phyloP scores from a whole-genome alignment of 257 asterid species.

The Fraxinus pennsylvanica region DNA sequence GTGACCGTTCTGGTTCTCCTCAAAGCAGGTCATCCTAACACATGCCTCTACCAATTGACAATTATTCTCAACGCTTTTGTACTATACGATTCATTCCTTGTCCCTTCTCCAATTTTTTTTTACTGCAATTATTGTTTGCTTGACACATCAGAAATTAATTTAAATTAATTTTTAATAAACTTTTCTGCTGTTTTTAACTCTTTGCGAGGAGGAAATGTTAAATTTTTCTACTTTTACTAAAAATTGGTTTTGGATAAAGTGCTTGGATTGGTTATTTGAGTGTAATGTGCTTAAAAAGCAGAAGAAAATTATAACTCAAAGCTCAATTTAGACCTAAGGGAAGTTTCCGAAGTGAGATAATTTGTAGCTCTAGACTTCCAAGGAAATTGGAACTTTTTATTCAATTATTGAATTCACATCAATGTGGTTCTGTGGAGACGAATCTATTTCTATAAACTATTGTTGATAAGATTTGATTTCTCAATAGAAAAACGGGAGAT shows the following conservation, averaged over 20 bases:
- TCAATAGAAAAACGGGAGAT: no score
- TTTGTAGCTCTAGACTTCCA: not conserved
- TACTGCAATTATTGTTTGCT: not conserved
- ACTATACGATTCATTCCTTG: not conserved
- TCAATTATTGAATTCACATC: conserved; percentile 1
- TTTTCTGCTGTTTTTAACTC: not conserved
- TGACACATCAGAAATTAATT: not conserved
- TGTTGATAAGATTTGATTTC: not conserved
- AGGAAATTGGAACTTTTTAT: not conserved
- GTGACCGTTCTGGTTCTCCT: conserved; percentile 73
- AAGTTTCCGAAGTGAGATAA: not conserved
- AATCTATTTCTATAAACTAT: not conserved
- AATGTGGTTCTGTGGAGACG: not conserved
- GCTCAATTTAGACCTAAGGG: not conserved
- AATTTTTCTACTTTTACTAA: not conserved
- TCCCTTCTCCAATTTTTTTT: not conserved
- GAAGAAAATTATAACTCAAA: not conserved
- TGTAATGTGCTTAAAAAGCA: conserved; percentile 21
- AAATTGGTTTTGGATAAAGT: not conserved
- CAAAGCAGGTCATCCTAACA: conserved; percentile 46
- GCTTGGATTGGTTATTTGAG: not conserved
- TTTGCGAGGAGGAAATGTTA: not conserved
- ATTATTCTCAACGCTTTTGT: conserved; percentile 3
- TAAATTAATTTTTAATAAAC: not conserved
- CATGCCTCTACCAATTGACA: not conserved